Percentiles rank a stretch among this genome's conserved stretches.
These are phyloP conservation scores for Sonneratia caseolaris DNA, from an alignment of 345 rosid genomes.

Conservation along the genomic window DNA sequence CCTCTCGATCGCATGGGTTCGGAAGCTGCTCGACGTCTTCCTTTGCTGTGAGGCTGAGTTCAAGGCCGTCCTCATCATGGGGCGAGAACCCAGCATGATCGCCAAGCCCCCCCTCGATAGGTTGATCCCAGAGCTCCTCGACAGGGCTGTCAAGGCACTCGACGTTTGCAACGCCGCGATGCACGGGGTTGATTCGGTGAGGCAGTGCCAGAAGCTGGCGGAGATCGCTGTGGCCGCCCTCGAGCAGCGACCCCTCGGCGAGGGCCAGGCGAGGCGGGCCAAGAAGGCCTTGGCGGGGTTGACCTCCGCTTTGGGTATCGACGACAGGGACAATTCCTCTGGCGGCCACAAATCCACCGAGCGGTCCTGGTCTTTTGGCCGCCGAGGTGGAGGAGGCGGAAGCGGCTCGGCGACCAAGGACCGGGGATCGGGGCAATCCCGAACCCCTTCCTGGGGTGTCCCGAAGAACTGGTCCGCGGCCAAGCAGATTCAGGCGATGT, in stretches of 20 bases:
- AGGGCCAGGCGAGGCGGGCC: constrained; percentile 74
- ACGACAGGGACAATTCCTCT: constrained; percentile 40
- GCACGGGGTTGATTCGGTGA: constrained; percentile 61
- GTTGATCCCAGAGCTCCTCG: constrained; percentile 64
- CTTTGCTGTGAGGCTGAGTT: constrained; percentile 96
- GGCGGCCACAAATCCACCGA: constrained; percentile 34
- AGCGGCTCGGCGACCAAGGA: constrained; percentile 14
- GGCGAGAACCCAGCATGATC: constrained; percentile 66
- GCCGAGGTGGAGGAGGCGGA: constrained; percentile 24
- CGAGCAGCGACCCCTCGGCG: constrained; percentile 60
- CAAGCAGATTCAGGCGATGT: constrained; percentile 87
- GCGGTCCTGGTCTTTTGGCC: constrained; percentile 80
- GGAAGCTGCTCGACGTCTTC: constrained; percentile 76
- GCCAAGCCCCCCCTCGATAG: constrained; percentile 78
- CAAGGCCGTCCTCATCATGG: constrained; percentile 68
- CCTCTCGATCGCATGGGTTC: constrained; percentile 72
- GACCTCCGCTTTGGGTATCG: constrained; percentile 30
- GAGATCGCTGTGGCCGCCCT: constrained; percentile 66
- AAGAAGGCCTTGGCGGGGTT: constrained; percentile 56
- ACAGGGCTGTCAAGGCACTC: constrained; percentile 67
- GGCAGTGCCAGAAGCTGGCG: constrained; percentile 61
- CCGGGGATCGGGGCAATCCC: constrained; percentile 14
- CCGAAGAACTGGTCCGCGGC: constrained; percentile 90
- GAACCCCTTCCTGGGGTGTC: constrained; percentile 60
- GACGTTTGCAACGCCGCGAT: constrained; percentile 77